Evolutionary conservation across 2,329 filamentous ascomycete species (phyloP).

Genomic region (Pestalotiopsis sp.): DNA sequence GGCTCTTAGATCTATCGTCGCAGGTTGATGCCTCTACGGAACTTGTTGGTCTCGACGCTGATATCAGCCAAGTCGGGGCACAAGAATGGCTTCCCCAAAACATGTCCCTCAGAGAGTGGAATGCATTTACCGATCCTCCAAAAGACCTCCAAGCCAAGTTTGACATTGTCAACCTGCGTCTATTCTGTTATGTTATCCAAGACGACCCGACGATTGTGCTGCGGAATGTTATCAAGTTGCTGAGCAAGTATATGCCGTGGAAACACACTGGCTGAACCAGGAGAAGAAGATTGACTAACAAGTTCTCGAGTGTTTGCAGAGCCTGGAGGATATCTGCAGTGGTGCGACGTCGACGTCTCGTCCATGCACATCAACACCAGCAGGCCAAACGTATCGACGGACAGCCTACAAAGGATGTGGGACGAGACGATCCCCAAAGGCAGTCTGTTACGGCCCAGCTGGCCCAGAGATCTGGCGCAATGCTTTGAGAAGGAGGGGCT

Average conservation of each 20-base stretch:
- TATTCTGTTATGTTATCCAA: not conserved
- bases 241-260: not conserved
- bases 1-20: too few relatives aligned
- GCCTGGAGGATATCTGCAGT: not conserved
- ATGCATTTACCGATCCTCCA: not conserved
- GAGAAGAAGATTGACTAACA: not conserved
- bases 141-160: not conserved
- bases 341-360: not conserved
- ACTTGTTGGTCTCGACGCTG: too few relatives aligned
- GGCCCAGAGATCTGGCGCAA: too few relatives aligned
- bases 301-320: not conserved
- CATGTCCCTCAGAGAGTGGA: not conserved
- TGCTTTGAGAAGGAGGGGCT: not conserved
- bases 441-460: not conserved
- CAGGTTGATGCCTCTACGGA: too few relatives aligned
- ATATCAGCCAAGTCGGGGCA: too few relatives aligned
- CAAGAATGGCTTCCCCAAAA: too few relatives aligned
- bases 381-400: not conserved
- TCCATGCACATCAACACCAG: not conserved
- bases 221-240: not conserved
- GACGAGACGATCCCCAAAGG: not conserved
- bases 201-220: not conserved
- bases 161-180: not conserved
- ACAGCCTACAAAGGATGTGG: not conserved
- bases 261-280: not conserved